Evolutionary conservation across 2,329 filamentous ascomycete genomes (phyloP).

Genomic region (Sporothrix brasiliensis): DNA sequence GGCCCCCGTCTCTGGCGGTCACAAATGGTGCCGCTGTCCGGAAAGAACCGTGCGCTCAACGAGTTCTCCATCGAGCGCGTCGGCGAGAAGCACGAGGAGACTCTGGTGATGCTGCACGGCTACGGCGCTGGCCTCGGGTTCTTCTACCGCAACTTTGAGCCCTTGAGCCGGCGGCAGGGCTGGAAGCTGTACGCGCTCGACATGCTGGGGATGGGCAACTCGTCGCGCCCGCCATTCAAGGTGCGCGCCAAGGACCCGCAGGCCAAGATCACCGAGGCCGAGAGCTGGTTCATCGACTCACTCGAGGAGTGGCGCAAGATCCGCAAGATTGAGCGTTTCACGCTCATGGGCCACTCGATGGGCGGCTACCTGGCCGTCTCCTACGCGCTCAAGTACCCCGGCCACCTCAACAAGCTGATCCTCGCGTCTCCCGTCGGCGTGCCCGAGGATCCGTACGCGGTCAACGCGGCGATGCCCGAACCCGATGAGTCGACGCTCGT

Average conservation of each 20-base stretch:
- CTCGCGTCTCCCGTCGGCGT: constrained; percentile 92
- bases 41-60: constrained; percentile 85
- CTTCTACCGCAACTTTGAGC: constrained; percentile 98
- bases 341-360: constrained; percentile 86
- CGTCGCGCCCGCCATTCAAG: constrained; percentile 78
- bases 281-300: constrained; percentile 94
- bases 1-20: constrained; percentile 86
- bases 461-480: constrained; percentile 78
- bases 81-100: constrained; percentile 78
- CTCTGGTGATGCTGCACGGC: constrained; percentile 92
- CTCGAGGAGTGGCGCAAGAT: constrained; percentile 93
- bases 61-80: constrained; percentile 88
- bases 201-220: constrained; percentile 92
- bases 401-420: constrained; percentile 92
- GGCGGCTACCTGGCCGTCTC: constrained; percentile 94
- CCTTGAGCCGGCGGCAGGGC: constrained; percentile 73
- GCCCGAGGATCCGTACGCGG: constrained; percentile 89
- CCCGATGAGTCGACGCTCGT: constrained; percentile 71
- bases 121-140: constrained; percentile 96
- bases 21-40: constrained; percentile 78
- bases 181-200: constrained; percentile 95
- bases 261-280: constrained; percentile 82
- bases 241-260: constrained; percentile 82
- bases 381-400: constrained; percentile 95
- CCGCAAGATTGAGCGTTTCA: constrained; percentile 89